Evolutionary conservation across 2,329 filamentous ascomycete genomes (phyloP).

Genomic region (Xylariaceae sp.): DNA sequence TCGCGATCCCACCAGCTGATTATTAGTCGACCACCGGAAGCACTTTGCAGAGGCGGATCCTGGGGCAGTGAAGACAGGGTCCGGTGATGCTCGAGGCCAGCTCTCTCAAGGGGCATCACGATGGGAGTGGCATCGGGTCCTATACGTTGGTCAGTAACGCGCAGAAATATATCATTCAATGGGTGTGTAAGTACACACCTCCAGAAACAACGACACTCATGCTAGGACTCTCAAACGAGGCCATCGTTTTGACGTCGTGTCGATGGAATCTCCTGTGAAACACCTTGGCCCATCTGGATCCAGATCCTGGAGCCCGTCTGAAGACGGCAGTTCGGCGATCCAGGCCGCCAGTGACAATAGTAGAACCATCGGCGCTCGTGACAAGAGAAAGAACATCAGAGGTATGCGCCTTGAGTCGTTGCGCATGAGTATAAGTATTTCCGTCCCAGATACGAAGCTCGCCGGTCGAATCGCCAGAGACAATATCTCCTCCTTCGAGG

Average conservation of each 20-base stretch:
- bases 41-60: slow-evolving; percentile 65
- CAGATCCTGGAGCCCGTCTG: slow-evolving; percentile 56
- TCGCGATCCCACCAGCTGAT: slow-evolving; percentile 91
- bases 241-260: slow-evolving; percentile 93
- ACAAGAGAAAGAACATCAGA: slow-evolving; percentile 89
- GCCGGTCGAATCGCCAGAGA: slow-evolving; percentile 91
- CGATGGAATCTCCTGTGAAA: slow-evolving; percentile 81
- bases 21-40: slow-evolving; percentile 66
- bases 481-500: slow-evolving; percentile 79
- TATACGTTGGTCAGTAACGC: slow-evolving; percentile 38
- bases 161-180: background rate
- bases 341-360: slow-evolving; percentile 85
- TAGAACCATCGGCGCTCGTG: slow-evolving; percentile 70
- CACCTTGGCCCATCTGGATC: slow-evolving; percentile 74
- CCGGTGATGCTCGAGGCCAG: slow-evolving; percentile 73
- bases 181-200: slow-evolving; percentile 50
- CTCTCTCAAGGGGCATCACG: slow-evolving; percentile 72
- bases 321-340: slow-evolving; percentile 84
- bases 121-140: slow-evolving; percentile 82
- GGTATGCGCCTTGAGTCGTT: slow-evolving; percentile 80
- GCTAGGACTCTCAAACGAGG: slow-evolving; percentile 75
- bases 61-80: slow-evolving; percentile 81
- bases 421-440: slow-evolving; percentile 81
- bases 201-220: slow-evolving; percentile 88
- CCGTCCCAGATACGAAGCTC: slow-evolving; percentile 93